Conservation (phyloP, 306 rosid genomes). For the Biancaea sappan region DNA sequence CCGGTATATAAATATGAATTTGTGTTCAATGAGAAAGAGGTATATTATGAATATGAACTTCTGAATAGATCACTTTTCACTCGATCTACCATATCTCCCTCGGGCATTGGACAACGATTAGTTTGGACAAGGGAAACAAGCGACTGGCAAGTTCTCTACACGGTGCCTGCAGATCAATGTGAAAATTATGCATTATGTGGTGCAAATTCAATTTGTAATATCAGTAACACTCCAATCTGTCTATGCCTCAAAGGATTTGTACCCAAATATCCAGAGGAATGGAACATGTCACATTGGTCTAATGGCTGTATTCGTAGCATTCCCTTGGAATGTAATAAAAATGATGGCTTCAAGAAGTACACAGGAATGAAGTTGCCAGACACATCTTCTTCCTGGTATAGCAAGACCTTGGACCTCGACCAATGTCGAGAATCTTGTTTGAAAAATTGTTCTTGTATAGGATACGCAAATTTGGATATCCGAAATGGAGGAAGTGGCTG, state of each 20-base stretch:
- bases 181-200: conserved; percentile 12
- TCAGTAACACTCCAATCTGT: neutral
- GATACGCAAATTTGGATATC: conserved; percentile 6
- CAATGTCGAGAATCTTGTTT: conserved; percentile 11
- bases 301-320: neutral
- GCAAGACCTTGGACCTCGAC: neutral
- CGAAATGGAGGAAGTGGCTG: conserved; percentile 18
- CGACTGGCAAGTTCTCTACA: neutral
- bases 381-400: conserved; percentile 21
- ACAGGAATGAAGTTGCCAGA: conserved; percentile 14
- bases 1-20: neutral
- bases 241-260: conserved; percentile 1
- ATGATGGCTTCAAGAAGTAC: conserved; percentile 10
- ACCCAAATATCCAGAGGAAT: conserved; percentile 7
- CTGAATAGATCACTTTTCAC: conserved; percentile 1
- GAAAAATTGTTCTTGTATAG: conserved; percentile 21
- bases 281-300: conserved; percentile 22
- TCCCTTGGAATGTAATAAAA: neutral
- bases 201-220: neutral
- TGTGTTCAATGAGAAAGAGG: conserved; percentile 6
- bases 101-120: neutral
- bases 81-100: neutral
- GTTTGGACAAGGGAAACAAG: neutral
- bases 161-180: neutral
- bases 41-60: conserved; percentile 21